Base-by-base conservation (phyloP, 371 early-diverging fungal genomes). In the Lichtheimia corymbifera region DNA sequence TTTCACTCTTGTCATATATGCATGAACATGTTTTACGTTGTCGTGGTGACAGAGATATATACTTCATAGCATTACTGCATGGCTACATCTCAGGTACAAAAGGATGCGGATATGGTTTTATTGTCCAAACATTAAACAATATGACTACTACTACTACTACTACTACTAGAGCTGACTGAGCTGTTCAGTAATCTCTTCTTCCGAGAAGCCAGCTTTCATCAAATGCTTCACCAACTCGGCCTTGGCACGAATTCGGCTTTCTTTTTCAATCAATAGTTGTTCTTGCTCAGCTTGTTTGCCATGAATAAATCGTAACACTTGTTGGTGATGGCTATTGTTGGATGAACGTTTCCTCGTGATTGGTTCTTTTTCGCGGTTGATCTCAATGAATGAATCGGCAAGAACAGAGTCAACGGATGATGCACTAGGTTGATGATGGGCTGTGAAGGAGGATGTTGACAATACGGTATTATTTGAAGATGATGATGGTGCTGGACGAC, bases 331-430 rank as follows among this genome's bases (percentile, higher is more conserved):
- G 9, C 9, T 78, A 6, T 45, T 78, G 6, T 45, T 28, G 28
- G 28, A 4, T 30, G 77, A 74, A 27, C 72, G 70, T 52, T 77
- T 77, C 71, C 74, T 74, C 50, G 71, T 51, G 2, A 71, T 74
- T 0, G 74, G 72, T 61, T 77, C 77, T 61, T 77, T 77, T 66
- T 77, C 77, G 44, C 72, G 73, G 49, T 73, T 70, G 17, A 77
- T 68, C 58, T 74, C 65, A 30, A 77, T 44, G 43, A 74, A 56
- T 1, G 77, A 77, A 42, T 73, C 74, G 17, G 72, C 74, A 12
- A 77, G 62, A 5, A 67, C 47, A 20, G 61, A 40, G 44, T 68
- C 52, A 50, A 28, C 50, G 5, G 35, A 35, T 9, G 35, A 35
- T 35, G 35, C 35, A 35, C 22, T 22, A 22, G 6, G 35, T 11